phyloP scores from a whole-genome alignment of 164 flowering plant species.

The Vitis riparia region DNA sequence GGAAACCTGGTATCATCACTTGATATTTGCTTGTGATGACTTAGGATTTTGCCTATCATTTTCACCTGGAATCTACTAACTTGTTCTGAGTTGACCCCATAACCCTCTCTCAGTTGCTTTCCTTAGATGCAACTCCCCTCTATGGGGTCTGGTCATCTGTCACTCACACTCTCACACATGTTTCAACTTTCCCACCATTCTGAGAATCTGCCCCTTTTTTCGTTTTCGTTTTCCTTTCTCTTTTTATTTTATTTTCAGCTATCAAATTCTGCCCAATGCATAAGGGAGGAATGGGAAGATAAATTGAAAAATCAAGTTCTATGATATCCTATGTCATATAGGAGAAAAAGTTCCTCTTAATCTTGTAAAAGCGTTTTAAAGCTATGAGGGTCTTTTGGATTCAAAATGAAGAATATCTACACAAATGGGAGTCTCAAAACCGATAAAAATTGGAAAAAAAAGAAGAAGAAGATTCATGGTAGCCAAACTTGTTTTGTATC shows the following conservation, averaged over 20 bases:
- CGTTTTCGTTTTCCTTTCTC: neutral
- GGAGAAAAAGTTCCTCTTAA: no score
- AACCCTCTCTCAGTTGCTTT: neutral
- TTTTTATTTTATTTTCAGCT: neutral
- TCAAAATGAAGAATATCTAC: no score
- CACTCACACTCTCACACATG: neutral
- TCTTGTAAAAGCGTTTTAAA: no score
- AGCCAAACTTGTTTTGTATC: no score
- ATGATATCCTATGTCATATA: no score
- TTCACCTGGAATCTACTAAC: neutral
- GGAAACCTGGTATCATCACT: neutral
- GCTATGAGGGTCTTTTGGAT: no score
- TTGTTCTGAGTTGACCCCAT: constrained; percentile 1
- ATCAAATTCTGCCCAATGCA: neutral
- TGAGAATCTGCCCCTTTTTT: neutral
- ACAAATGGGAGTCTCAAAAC: no score
- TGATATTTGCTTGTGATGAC: neutral
- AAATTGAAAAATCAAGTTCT: no score
- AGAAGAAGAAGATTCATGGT: no score
- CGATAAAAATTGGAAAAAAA: no score
- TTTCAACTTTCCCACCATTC: neutral
- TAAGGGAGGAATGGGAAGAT: no score
- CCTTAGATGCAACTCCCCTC: neutral
- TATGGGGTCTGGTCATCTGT: neutral
- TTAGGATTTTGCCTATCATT: neutral